Evolutionary conservation across 2,329 filamentous ascomycete genomes (phyloP), one percentile per base, ranked within the genome.

Genomic region (Diaporthe sp.): DNA sequence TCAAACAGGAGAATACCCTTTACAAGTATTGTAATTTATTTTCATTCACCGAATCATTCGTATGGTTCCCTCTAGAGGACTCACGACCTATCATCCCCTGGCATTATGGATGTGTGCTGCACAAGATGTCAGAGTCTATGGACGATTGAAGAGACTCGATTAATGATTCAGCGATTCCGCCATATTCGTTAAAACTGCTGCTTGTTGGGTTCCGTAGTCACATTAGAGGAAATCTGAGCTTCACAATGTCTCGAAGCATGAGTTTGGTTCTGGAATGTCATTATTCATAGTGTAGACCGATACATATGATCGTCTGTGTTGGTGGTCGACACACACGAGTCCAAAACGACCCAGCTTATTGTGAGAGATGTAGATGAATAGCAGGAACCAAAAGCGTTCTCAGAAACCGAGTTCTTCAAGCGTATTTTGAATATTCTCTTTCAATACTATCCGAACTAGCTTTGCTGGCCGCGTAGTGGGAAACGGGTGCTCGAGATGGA

Each of bases 11-110:
- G 33, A 40, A 68, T 68, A 68, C 64, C 64, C 47, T 40, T 38
- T 68, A 68, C 64, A 68, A 68, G 64, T 68, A 68, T 68, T 67
- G 45, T 68, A 68, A 68, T 68, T 54, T 4, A 42, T 40, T n/a
- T 38, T 54, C 35, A 12, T 52, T 54, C 33, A 13, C 25, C 45
- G 13, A 7, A 25, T 19, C 13, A 2, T 28, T 45, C 22, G 8
- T 4, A 15, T 19, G 25, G 15, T 9, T n/a, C 4, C 5, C 28
- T 40, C 19, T 3, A 17, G n/a, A 3, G n/a, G 13, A 15, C 6
- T 4, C 22, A 7, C n/a, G 38, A 15, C 7, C 25, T 12, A 30
- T 45, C n/a, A 28, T 30, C 4, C 15, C 35, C 10, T 60, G 13
- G 22, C n/a, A 28, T 30, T 52, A 13, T 15, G 25, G 1, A 30